Evolutionary conservation across 352 stramenopile species (phyloP).

Genomic region (Blastocystis sp.): DNA sequence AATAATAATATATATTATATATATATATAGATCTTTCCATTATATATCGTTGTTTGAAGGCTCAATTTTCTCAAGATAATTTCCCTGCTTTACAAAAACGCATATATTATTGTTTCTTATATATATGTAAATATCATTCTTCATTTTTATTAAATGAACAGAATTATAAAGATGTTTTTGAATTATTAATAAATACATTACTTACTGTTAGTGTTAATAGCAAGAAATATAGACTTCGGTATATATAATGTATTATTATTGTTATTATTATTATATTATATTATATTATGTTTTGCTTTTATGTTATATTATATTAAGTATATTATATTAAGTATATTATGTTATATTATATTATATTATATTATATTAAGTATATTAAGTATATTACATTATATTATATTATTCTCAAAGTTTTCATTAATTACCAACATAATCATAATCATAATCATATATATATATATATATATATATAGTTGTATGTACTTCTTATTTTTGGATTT

Average conservation of each 20-base stretch:
- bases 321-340: too few relatives aligned
- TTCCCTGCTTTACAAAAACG: background rate
- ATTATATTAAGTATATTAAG: too few relatives aligned
- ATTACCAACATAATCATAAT: too few relatives aligned
- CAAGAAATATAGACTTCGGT: slow-evolving; percentile 1
- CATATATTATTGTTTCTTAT: background rate
- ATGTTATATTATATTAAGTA: too few relatives aligned
- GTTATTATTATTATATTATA: too few relatives aligned
- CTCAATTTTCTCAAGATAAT: background rate
- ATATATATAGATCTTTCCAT: background rate
- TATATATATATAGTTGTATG: too few relatives aligned
- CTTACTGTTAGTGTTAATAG: background rate
- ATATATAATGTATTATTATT: too few relatives aligned
- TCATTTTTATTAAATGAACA: background rate
- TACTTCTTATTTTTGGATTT: background rate
- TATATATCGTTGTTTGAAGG: background rate
- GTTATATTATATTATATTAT: too few relatives aligned
- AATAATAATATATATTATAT: background rate
- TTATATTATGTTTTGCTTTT: too few relatives aligned
- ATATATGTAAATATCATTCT: slow-evolving; percentile 3
- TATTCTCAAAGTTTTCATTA: too few relatives aligned
- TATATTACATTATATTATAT: too few relatives aligned
- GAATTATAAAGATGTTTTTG: background rate
- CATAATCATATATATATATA: too few relatives aligned
- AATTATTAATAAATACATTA: background rate